These are phyloP conservation scores for Fusarium brachygibbosum DNA, from an alignment of 2,329 filamentous ascomycete species.

Conservation along the genomic window DNA sequence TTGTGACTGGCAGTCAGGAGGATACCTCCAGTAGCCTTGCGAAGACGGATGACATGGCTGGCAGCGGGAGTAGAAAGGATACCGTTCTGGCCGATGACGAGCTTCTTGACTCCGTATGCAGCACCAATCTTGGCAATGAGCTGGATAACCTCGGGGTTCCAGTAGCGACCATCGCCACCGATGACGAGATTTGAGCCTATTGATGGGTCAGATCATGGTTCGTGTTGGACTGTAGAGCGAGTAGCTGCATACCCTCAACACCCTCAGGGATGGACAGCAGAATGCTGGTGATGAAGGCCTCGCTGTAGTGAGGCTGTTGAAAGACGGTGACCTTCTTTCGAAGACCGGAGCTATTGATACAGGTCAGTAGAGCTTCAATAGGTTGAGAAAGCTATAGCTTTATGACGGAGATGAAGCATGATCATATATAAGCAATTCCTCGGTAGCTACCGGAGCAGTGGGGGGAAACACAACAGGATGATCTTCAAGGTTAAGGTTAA, in stretches of 20 bases:
- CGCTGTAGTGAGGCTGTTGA: conserved; percentile 94
- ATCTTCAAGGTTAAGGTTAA: conserved; percentile 7
- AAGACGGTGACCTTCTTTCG: conserved; percentile 99
- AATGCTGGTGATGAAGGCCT: conserved; percentile 94
- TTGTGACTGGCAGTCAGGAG: conserved; percentile 98
- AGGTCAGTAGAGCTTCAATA: conserved; percentile 25
- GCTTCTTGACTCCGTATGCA: conserved; percentile 98
- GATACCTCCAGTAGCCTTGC: conserved; percentile 95
- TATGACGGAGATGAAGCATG: neutral
- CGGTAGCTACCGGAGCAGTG: conserved; percentile 19
- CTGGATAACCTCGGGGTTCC: conserved; percentile 96
- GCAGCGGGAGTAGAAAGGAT: conserved; percentile 97
- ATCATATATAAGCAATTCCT: neutral
- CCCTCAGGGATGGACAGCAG: conserved; percentile 97
- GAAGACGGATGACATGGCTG: conserved; percentile 94
- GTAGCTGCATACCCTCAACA: conserved; percentile 72
- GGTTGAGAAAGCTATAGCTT: neutral
- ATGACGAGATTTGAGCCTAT: conserved; percentile 87
- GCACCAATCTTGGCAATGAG: conserved; percentile 97
- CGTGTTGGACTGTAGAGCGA: conserved; percentile 1
- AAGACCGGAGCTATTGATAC: conserved; percentile 82
- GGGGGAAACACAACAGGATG: conserved; percentile 22
- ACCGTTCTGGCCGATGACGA: conserved; percentile 94
- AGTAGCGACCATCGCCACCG: conserved; percentile 96
- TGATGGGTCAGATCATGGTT: conserved; percentile 34